These are phyloP conservation scores for Erigeron philadelphicus DNA, from an alignment of 140 eudicot species.

Conservation along the genomic window DNA sequence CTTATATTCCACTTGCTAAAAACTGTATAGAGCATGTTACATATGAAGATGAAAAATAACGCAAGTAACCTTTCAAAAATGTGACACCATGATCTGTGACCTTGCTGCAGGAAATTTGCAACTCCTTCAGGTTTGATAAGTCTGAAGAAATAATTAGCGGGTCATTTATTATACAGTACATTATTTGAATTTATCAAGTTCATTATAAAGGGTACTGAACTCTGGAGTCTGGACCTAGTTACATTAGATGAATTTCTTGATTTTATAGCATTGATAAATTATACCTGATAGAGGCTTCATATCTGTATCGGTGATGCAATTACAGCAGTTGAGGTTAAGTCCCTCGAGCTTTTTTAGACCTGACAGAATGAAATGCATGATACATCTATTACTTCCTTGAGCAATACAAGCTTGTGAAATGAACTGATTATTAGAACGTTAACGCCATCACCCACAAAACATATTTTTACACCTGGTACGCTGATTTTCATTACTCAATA, in stretches of 20 bases:
- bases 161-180: not conserved
- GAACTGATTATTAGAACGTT: too few relatives aligned
- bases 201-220: not conserved
- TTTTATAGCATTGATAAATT: not conserved
- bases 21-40: not conserved
- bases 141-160: conserved; percentile 35
- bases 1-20: not conserved
- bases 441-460: too few relatives aligned
- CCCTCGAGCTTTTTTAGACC: conserved; percentile 79
- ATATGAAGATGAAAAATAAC: not conserved
- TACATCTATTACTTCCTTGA: not conserved
- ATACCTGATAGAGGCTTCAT: conserved; percentile 84
- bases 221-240: not conserved
- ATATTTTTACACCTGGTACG: too few relatives aligned
- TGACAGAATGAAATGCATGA: conserved; percentile 28
- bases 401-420: not conserved
- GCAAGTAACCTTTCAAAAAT: conserved; percentile 54
- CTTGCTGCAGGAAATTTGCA: conserved; percentile 65
- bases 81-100: conserved; percentile 82
- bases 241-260: not conserved
- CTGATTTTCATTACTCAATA: too few relatives aligned
- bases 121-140: conserved; percentile 60
- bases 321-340: conserved; percentile 86
- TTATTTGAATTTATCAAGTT: not conserved
- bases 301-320: conserved; percentile 79